Base-by-base conservation (phyloP, 345 rosid genomes). In the Eucalyptus melliodora region DNA sequence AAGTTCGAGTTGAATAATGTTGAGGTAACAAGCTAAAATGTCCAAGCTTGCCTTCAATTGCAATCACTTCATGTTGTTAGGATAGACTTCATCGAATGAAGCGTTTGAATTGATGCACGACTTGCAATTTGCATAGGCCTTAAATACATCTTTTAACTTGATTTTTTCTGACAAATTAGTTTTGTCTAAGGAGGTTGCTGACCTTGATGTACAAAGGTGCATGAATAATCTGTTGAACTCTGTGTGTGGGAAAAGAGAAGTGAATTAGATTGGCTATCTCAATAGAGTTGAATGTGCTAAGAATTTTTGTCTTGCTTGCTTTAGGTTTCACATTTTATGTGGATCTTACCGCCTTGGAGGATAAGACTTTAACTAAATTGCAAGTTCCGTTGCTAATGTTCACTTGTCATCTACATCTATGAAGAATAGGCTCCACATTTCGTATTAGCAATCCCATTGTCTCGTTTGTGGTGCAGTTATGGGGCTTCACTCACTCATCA, bases 401-500 rank as follows among this genome's bases (percentile, higher is more conserved):
- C 26, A 34, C 81, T 16, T 34, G 44, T 69, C 81, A 34, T 69
- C 6, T 31, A 40, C 11, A 37, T 34, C 7, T 11, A 0, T 34
- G 81, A 69, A 69, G 81, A 69, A 5, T 69, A 34, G 51, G 44
- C 81, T 69, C 81, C 21, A 69, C 81, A 9, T 69, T 34, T 69
- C 44, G 5, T 49, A 88, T 88, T 47, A 45, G 21, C 27, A 37
- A 55, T 72, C 82, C 11, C 44, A 19, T 13, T 82, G 16, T 67
- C 67, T 92, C 67, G 65, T 91, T 23, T 42, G 42, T 31, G 59
- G 19, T 93, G 95, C 98, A 97, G 97, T 96, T 96, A 6, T 96
- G 99, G 98, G 98, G 99, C 21, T 97, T 96, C 89, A 91, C 95
- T 1, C 96, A 96, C 86, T 89, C 92, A 44, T 95, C 97, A 88